Conservation (phyloP, 2,329 filamentous ascomycete genomes). For the Ophiocordyceps robertsii region DNA sequence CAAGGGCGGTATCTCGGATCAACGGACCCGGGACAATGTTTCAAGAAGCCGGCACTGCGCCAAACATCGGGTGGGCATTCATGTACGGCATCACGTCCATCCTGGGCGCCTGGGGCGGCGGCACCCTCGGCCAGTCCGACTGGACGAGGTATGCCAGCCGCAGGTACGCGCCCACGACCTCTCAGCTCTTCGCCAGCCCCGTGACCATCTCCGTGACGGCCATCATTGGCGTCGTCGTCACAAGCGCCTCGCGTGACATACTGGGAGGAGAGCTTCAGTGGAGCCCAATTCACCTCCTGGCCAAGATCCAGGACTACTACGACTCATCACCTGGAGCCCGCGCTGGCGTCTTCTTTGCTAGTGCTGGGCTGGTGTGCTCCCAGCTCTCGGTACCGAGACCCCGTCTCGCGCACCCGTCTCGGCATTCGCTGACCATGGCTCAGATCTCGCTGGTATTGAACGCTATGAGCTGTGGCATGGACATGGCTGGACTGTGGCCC, state of each 20-base stretch:
- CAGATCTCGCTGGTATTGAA: slow-evolving; percentile 24
- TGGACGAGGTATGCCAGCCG: slow-evolving; percentile 13
- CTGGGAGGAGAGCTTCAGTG: slow-evolving; percentile 11
- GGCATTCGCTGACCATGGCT: not conserved
- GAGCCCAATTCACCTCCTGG: slow-evolving; percentile 12
- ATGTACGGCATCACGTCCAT: slow-evolving; percentile 17
- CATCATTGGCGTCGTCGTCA: slow-evolving; percentile 12
- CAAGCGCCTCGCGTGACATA: slow-evolving; percentile 9
- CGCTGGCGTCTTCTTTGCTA: slow-evolving; percentile 13
- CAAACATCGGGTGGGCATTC: slow-evolving; percentile 14
- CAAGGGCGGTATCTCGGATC: slow-evolving; percentile 9
- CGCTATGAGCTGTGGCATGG: slow-evolving; percentile 37
- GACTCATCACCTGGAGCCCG: slow-evolving; percentile 8
- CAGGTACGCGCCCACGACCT: slow-evolving; percentile 7
- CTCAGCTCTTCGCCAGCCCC: slow-evolving; percentile 11
- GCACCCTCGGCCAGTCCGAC: slow-evolving; percentile 14
- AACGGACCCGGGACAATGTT: slow-evolving; percentile 10
- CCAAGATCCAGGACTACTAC: slow-evolving; percentile 13
- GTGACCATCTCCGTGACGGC: slow-evolving; percentile 14
- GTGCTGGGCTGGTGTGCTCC: slow-evolving; percentile 10
- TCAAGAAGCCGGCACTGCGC: slow-evolving; percentile 6
- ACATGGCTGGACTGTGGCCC: slow-evolving; percentile 37
- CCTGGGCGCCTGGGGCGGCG: slow-evolving; percentile 12
- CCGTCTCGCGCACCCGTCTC: not conserved
- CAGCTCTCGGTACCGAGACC: slow-evolving; percentile 10